Evolutionary conservation across 768 basidiomycete species (phyloP).

Genomic region (Mycena floridula): DNA sequence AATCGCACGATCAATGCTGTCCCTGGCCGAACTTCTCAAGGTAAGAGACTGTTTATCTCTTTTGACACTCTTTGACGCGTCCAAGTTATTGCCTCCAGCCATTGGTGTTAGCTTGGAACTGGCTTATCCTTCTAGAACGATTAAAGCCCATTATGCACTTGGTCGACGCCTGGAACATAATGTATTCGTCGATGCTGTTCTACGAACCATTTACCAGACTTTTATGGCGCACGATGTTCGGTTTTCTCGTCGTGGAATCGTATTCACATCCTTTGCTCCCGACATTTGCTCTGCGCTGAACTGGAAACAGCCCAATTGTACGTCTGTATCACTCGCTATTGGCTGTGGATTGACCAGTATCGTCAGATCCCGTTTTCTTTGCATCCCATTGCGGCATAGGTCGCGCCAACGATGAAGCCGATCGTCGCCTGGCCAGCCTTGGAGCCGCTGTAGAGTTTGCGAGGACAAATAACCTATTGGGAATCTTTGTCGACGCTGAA

Average conservation of each 20-base stretch:
- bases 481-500: conserved; percentile 82
- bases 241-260: conserved; percentile 64
- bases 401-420: conserved; percentile 32
- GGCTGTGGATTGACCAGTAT: not conserved
- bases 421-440: conserved; percentile 61
- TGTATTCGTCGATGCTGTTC: conserved; percentile 74
- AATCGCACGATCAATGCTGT: conserved; percentile 53
- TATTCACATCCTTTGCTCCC: conserved; percentile 91
- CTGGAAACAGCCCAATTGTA: conserved; percentile 99
- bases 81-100: conserved; percentile 49
- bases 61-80: conserved; percentile 4
- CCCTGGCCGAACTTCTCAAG: conserved; percentile 71
- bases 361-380: conserved; percentile 89
- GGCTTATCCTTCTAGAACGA: conserved; percentile 59
- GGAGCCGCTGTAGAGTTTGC: conserved; percentile 92
- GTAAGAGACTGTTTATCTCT: conserved; percentile 32
- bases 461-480: conserved; percentile 86
- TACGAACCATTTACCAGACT: conserved; percentile 75
- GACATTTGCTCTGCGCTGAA: conserved; percentile 87
- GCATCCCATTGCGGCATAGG: conserved; percentile 78
- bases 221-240: conserved; percentile 45
- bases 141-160: conserved; percentile 34
- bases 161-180: conserved; percentile 67
- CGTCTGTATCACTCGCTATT: conserved; percentile 20
- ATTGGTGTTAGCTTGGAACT: conserved; percentile 82